Evolutionary conservation across 78 protist genomes (phyloP), one percentile per base, ranked within the genome.

Genomic region (Diacronema lutheri): DNA sequence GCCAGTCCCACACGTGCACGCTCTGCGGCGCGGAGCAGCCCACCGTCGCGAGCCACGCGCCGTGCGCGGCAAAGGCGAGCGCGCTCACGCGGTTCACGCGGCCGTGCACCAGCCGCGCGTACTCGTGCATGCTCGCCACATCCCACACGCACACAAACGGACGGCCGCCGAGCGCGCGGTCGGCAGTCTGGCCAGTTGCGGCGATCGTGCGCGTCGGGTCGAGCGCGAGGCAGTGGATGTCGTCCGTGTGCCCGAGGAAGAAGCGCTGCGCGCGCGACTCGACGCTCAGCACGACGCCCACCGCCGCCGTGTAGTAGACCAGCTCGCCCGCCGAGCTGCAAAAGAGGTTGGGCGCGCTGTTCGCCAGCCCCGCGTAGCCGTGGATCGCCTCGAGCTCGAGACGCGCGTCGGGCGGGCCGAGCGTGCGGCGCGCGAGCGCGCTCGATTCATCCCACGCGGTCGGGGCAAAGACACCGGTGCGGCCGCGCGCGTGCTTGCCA

Each of bases 61-160:
- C 79, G 35, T 71, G 58, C 23, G 29, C 58, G 19, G 79, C 23
- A 35, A 71, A 71, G 31, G 25, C 9, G 38, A 71, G 37, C 58
- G 58, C 79, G 41, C 9, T 19, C 29, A 64, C 23, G 21, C 71
- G 31, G 11, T 2, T 33, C 29, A 61, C 16, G 68, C 64, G 20
- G 25, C 25, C 38, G 57, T 41, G 79, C 19, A 38, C 55, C 26
- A 71, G 79, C 38, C 5, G 13, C 31, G 21, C 38, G 21, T 41
- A 58, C 57, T 71, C 79, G n/a, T 41, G 79, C 79, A 71, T 71
- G 38, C 58, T 41, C 58, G 29, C 37, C 37, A 71, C 79, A 58
- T n/a, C 33, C 79, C 79, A 71, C 16, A 71, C 35, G 6, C 29
- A n/a, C 31, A 71, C 79, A 35, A 29, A 4, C 16, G 79, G 79